Evolutionary conservation across 2,329 filamentous ascomycete species (phyloP), one percentile per base, ranked within the genome.

Genomic region (Tolypocladium tropicale): DNA sequence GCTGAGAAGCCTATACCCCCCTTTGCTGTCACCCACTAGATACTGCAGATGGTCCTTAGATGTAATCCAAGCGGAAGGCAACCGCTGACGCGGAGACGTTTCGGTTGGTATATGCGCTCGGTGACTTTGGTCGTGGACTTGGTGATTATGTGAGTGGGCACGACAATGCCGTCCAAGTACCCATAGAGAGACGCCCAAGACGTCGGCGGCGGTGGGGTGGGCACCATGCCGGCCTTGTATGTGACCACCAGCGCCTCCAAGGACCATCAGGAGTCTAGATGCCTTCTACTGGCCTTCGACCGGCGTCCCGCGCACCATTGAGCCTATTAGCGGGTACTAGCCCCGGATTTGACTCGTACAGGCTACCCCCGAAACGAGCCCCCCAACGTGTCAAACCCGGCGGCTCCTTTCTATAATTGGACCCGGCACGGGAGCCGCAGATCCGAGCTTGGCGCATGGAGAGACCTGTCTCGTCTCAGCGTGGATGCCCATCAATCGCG

Each of bases 71-170:
- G 46, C 46, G 46, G 46, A 10, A 32, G 18, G 4, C 2, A 3
- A 14, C 10, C 10, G 10, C 46, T 18, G 46, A 21, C 21, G 28
- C 28, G 21, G n/a, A 6, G 3, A 9, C 46, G 30, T 28, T 9
- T 12, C 10, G 25, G 28, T 67, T 57, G 74, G 48, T 68, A 72
- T 23, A 59, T 57, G 58, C 75, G 77, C 54, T 66, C 63, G 11
- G 72, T 75, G 4, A 72, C 71, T 23, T 68, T 68, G 28, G 68
- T 51, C 36, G 62, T 71, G 32, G 74, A 74, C 57, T 67, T 72
- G 6, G 76, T 76, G 57, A 78, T 64, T 75, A 79, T 76, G 53
- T 79, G 62, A 54, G 79, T 77, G 21, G 72, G 71, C 25, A 79
- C 73, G 51, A 79, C 75, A 36, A 77, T 71, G 4, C 74, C 75